Base-by-base conservation (phyloP, 371 early-diverging fungal genomes). In the Mucor plumbeus region DNA sequence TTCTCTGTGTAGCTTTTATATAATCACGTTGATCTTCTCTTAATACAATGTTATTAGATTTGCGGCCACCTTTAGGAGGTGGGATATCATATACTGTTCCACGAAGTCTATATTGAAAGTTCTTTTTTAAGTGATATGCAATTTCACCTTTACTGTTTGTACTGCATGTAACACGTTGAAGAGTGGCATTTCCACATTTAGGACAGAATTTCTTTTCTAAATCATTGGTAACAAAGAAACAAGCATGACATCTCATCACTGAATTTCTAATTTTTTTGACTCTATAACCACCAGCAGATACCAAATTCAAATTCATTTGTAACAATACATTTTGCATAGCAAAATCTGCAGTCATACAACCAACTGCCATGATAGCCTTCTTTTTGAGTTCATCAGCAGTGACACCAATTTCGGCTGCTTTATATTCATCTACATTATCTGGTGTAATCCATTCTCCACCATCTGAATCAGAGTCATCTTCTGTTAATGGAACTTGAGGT, bases 311-410 rank as follows among this genome's bases (percentile, higher is more conserved):
- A 44, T 91, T 88, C 94, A 97, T 95, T 79, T 96, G 95, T 59
- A 99, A 81, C 54, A 97, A 75, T 13, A 97, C 95, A 80, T 97
- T 97, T 88, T 97, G 98, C 95, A 98, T 95, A 17, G 98, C 97
- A 77, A 93, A 99, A 86, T 99, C 99, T 5, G 88, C 78, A 0
- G 98, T 95, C 68, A 95, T 92, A 79, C 97, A 97, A 10, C 94
- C 97, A 5, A 97, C 97, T 33, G 81, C 77, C 69, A 91, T 80
- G 14, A 69, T 54, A 38, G 76, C 70, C 11, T 77, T 67, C 48
- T 81, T 81, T 53, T 75, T 82, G 54, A 83, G 76, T 40, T 79
- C 76, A 44, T 77, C 83, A n/a, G 74, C 63, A 15, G 65, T 63
- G n/a, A 67, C 78, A 61, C 86, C 86, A 54, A 76, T 72, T 36